A percentile compares a stretch with the other conserved stretches of the same genome.
Conservation (phyloP, 345 rosid genomes). For the Erodium maritimum region DNA sequence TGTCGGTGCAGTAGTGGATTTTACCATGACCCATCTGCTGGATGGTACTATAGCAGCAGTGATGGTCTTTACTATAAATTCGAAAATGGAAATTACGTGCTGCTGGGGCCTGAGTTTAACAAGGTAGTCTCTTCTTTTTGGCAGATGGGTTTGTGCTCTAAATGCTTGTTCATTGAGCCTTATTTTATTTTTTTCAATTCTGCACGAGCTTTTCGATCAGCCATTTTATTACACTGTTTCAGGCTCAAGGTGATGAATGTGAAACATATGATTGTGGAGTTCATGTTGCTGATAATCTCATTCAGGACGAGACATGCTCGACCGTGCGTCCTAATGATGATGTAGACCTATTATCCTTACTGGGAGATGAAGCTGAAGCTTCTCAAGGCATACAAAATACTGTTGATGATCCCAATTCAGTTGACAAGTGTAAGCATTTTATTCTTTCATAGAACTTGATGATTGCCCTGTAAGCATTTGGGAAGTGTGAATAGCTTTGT, state of each 20-base stretch:
- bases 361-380: slow-evolving; percentile 17
- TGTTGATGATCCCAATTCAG: slow-evolving; percentile 14
- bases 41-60: slow-evolving; percentile 76
- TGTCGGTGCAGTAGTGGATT: slow-evolving; percentile 60
- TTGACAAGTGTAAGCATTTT: slow-evolving; percentile 14
- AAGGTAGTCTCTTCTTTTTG: slow-evolving; percentile 15
- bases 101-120: slow-evolving; percentile 21
- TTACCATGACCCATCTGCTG: slow-evolving; percentile 73
- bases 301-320: slow-evolving; percentile 16
- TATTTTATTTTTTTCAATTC: background rate
- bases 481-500: background rate
- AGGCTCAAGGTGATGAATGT: slow-evolving; percentile 19
- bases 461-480: background rate
- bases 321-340: slow-evolving; percentile 6
- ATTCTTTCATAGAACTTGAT: background rate
- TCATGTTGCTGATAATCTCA: slow-evolving; percentile 13
- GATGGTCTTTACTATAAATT: slow-evolving; percentile 74
- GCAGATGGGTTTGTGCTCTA: background rate
- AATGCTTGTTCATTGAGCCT: background rate
- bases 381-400: slow-evolving; percentile 1
- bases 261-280: slow-evolving; percentile 9
- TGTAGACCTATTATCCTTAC: slow-evolving; percentile 5
- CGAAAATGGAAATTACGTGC: slow-evolving; percentile 66
- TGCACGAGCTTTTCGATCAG: background rate
- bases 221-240: background rate